Base-by-base conservation (phyloP, 2,329 filamentous ascomycete species). In the Aspergillus calidoustus region DNA sequence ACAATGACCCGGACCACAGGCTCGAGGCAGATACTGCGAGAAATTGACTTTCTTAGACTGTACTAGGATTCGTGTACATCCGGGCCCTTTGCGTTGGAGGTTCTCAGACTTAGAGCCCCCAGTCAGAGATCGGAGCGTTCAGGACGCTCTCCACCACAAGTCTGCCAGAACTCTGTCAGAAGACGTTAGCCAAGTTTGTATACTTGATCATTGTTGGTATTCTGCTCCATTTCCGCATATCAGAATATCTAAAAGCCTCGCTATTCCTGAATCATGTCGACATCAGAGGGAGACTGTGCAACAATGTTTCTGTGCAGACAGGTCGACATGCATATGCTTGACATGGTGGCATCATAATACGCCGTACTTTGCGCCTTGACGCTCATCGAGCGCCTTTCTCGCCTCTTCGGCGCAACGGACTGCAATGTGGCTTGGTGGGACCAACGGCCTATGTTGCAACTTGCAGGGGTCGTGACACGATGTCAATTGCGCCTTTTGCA, bases 51-150 rank as follows among this genome's bases (percentile, higher is more conserved):
- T 4, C 34, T 41, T 41, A 41, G 34, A 41, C 4, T 6, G 34
- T 3, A 5, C 8, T 5, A 15, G 9, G 34, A 54, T 23, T 56
- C 52, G 52, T 51, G 53, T 47, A 23, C 48, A 52, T 54, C 52
- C 22, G 49, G 17, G 44, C 19, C 31, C 38, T 44, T 50, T 43
- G 43, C 51, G 55, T 51, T 60, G 57, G 57, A 55, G 57, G 51
- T 54, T 22, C 44, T 46, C 41, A 11, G 23, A 34, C 51, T 44
- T 51, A 25, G n/a, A 22, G 19, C 23, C n/a, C 30, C 22, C 13
- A 11, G 30, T 17, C 17, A 38, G 25, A 53, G 8, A 34, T 49
- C 58, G 49, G 58, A 60, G 58, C 52, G 52, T 41, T 30, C 46
- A 28, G 51, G 31, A 47, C 15, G 15, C 34, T 41, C 11, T 17